Conservation (phyloP, 179 eudicot species). For the Gypsophila paniculata region DNA sequence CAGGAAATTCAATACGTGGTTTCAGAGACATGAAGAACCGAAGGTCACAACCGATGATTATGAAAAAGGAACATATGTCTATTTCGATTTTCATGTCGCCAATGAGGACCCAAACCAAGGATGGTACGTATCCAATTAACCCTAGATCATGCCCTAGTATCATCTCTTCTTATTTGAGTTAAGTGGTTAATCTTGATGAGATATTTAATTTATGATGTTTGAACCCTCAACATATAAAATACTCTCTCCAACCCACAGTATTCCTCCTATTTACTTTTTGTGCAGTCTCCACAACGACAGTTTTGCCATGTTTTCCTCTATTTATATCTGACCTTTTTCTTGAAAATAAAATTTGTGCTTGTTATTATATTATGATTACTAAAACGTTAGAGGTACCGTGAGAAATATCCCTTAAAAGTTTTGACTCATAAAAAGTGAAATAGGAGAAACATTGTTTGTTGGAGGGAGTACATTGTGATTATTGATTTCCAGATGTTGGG, state of each 20-base stretch:
- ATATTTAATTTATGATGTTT: not conserved
- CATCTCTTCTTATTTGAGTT: not conserved
- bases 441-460: too few species aligned
- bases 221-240: not conserved
- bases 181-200: not conserved
- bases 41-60: conserved; percentile 87
- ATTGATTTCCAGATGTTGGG: not conserved
- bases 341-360: too few species aligned
- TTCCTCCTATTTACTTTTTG: too few species aligned
- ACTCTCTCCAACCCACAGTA: not conserved
- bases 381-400: too few species aligned
- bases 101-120: conserved; percentile 75
- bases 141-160: not conserved
- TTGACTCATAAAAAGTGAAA: too few species aligned
- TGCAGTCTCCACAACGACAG: too few species aligned
- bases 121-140: conserved; percentile 51
- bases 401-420: too few species aligned
- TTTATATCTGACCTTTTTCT: too few species aligned
- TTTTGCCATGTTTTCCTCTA: too few species aligned
- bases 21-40: conserved; percentile 96
- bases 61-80: conserved; percentile 93
- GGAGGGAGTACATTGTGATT: not conserved
- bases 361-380: too few species aligned
- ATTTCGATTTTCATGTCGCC: conserved; percentile 81
- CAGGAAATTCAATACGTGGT: conserved; percentile 89